phyloP scores from a whole-genome alignment of 139 green algal genomes.

The Volvox africanus region DNA sequence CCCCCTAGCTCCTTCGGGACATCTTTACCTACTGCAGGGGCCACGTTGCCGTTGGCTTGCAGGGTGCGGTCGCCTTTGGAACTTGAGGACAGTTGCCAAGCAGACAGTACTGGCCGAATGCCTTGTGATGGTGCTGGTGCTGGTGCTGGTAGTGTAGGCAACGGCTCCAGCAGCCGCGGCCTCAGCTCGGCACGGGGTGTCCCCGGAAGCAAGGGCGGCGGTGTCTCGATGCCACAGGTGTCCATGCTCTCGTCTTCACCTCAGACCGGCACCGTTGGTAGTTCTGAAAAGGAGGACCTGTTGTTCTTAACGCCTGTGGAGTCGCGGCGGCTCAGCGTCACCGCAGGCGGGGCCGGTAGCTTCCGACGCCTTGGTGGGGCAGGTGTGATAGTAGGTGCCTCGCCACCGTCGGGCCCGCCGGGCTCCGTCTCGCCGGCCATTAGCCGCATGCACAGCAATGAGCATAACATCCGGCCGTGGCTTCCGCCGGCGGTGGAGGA shows the following conservation, averaged over 20 bases:
- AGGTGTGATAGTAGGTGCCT: conserved; percentile 7
- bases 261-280: background rate
- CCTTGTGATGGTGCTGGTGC: background rate
- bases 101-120: background rate
- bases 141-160: background rate
- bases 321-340: conserved; percentile 35
- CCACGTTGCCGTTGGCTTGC: background rate
- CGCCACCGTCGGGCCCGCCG: background rate
- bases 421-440: conserved; percentile 6
- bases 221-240: background rate
- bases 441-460: background rate
- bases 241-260: background rate
- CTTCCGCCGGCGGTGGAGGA: background rate
- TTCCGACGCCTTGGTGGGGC: background rate
- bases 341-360: background rate
- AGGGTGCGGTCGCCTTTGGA: background rate
- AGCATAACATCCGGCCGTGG: background rate
- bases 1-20: no score
- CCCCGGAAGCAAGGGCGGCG: background rate
- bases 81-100: background rate
- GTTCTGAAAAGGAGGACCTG: background rate
- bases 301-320: conserved; percentile 16
- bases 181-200: background rate
- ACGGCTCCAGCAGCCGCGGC: background rate
- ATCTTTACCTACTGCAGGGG: no score